Conservation (phyloP, 768 basidiomycete species). For the Tricholoma matsutake region DNA sequence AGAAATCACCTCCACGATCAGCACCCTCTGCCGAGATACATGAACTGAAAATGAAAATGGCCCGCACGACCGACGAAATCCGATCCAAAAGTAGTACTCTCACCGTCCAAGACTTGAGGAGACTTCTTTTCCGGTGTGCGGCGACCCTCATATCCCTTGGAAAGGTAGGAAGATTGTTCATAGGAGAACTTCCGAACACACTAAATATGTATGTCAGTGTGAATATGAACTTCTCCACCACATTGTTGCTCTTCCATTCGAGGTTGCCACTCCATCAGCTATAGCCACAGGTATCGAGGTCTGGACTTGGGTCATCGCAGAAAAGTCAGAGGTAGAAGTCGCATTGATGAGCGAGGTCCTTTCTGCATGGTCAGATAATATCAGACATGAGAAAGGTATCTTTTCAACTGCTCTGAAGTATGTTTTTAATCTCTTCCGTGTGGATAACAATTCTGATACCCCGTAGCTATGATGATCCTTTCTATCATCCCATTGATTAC, state of each 20-base stretch:
- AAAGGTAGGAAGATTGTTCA: conserved; percentile 40
- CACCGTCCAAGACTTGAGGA: conserved; percentile 78
- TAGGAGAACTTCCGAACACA: neutral
- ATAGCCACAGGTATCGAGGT: conserved; percentile 87
- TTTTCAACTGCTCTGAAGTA: conserved; percentile 84
- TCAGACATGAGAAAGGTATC: conserved; percentile 73
- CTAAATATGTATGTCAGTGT: conserved; percentile 43
- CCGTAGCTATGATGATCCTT: conserved; percentile 84
- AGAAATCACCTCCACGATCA: conserved; percentile 56
- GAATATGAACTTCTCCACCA: conserved; percentile 86
- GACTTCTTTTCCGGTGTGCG: conserved; percentile 83
- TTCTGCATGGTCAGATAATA: conserved; percentile 83
- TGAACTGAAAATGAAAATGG: conserved; percentile 66
- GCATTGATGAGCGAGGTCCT: conserved; percentile 82
- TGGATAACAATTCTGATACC: neutral
- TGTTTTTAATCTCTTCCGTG: conserved; percentile 25
- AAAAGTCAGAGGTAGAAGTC: conserved; percentile 79
- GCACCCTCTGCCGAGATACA: conserved; percentile 61
- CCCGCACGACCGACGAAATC: conserved; percentile 63
- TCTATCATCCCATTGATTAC: conserved; percentile 81
- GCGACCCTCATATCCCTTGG: conserved; percentile 70
- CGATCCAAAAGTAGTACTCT: conserved; percentile 68
- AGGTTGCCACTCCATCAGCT: conserved; percentile 82
- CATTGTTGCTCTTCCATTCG: conserved; percentile 84
- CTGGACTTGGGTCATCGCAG: conserved; percentile 95